phyloP scores from a whole-genome alignment of 768 basidiomycete species.

The Termitomyces sp. region DNA sequence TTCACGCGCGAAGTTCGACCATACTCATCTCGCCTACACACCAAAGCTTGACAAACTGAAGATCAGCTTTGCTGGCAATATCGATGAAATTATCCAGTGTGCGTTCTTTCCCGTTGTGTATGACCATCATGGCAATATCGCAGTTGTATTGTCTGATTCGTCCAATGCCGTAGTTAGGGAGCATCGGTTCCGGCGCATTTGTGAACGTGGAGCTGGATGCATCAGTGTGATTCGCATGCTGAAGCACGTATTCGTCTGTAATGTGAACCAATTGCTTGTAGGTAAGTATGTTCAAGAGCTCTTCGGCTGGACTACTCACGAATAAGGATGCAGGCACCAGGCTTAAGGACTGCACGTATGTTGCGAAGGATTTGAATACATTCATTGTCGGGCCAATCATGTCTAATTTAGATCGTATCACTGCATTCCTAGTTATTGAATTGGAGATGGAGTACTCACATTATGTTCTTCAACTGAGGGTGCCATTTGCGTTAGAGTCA shows the following conservation, averaged over 20 bases:
- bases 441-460: slow-evolving; percentile 22
- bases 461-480: slow-evolving; percentile 30
- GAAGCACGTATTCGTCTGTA: slow-evolving; percentile 35
- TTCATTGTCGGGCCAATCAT: slow-evolving; percentile 39
- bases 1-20: slow-evolving; percentile 23
- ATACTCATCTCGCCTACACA: slow-evolving; percentile 29
- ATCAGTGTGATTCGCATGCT: slow-evolving; percentile 13
- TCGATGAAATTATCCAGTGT: slow-evolving; percentile 22
- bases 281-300: slow-evolving; percentile 28
- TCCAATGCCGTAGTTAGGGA: slow-evolving; percentile 48
- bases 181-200: slow-evolving; percentile 35
- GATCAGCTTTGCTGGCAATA: background rate
- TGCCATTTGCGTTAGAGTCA: background rate
- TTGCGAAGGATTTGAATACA: slow-evolving; percentile 32
- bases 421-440: background rate
- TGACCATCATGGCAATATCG: slow-evolving; percentile 43
- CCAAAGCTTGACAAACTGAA: background rate
- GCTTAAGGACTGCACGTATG: slow-evolving; percentile 32
- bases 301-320: background rate
- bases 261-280: background rate
- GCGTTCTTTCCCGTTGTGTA: slow-evolving; percentile 43
- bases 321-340: slow-evolving; percentile 21
- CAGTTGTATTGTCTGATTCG: slow-evolving; percentile 36
- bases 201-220: background rate
- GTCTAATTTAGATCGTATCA: slow-evolving; percentile 21